Evolutionary conservation across 208 protist species (phyloP).

Genomic region (Wallacemonas sp.): DNA sequence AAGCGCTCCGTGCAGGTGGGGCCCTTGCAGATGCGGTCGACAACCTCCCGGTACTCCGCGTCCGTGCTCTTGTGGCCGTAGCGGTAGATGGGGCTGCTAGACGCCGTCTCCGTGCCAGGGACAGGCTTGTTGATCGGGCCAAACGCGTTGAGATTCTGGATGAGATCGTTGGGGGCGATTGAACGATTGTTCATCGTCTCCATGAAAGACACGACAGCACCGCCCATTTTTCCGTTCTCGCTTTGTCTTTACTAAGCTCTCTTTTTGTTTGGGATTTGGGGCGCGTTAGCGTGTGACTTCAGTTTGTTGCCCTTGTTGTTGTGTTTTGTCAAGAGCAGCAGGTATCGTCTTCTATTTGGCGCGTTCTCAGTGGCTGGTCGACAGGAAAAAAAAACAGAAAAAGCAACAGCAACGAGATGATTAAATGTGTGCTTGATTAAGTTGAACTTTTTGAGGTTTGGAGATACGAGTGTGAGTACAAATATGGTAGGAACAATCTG

Average conservation of each 20-base stretch:
- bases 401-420: background rate
- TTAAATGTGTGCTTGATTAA: too few relatives aligned
- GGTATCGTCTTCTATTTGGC: background rate
- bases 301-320: conserved; percentile 12
- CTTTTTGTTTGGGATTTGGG: background rate
- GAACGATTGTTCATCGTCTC: conserved; percentile 27
- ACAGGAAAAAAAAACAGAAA: conserved; percentile 19
- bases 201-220: conserved; percentile 46
- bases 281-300: background rate
- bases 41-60: conserved; percentile 16
- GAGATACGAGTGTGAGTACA: too few relatives aligned
- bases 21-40: conserved; percentile 22
- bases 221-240: conserved; percentile 35
- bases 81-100: conserved; percentile 44
- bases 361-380: background rate
- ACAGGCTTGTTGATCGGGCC: conserved; percentile 34
- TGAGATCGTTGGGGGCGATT: conserved; percentile 20
- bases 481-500: too few relatives aligned
- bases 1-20: conserved; percentile 34
- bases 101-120: conserved; percentile 45
- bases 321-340: conserved; percentile 3
- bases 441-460: too few relatives aligned
- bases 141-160: conserved; percentile 27
- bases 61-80: conserved; percentile 25
- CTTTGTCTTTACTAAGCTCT: background rate